phyloP scores from a whole-genome alignment of 1,139 yeast genomes.

The Candida sanyaensis region DNA sequence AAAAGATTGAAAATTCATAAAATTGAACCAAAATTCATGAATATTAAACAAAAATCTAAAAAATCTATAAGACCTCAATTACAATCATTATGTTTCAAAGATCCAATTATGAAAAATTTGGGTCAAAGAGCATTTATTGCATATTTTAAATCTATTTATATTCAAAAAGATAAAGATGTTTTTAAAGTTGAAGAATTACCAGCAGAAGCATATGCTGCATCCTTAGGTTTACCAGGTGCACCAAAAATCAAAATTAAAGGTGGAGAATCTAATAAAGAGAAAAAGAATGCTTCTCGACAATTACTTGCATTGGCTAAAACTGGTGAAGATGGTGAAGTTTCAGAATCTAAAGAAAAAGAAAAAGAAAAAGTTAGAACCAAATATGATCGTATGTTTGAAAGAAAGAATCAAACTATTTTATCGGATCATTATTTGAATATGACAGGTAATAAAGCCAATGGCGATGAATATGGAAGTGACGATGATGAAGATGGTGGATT shows the following conservation, averaged over 20 bases:
- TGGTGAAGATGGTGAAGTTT: constrained; percentile 66
- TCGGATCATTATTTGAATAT: constrained; percentile 84
- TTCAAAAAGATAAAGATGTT: constrained; percentile 86
- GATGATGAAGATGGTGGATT: constrained; percentile 56
- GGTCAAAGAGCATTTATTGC: constrained; percentile 97
- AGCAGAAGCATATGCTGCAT: constrained; percentile 79
- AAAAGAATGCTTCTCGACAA: constrained; percentile 80
- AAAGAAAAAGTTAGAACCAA: constrained; percentile 76
- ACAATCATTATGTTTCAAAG: constrained; percentile 88
- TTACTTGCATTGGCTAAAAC: constrained; percentile 58
- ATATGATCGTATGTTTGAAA: constrained; percentile 93
- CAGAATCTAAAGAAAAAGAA: constrained; percentile 40
- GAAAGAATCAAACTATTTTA: constrained; percentile 89
- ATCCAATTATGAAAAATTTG: constrained; percentile 85
- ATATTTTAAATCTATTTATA: constrained; percentile 77
- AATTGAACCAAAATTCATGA: constrained; percentile 71
- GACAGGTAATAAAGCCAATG: constrained; percentile 44
- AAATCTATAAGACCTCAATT: constrained; percentile 80
- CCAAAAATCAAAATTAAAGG: constrained; percentile 82
- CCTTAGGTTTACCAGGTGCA: constrained; percentile 93
- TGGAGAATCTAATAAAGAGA: constrained; percentile 55
- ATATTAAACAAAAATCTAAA: constrained; percentile 74
- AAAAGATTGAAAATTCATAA: constrained; percentile 61
- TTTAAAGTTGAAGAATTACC: constrained; percentile 79
- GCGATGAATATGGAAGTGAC: constrained; percentile 28